Percentiles rank a stretch among this genome's conserved stretches.
Conservation (phyloP, 2,329 filamentous ascomycete species). For the Sclerotinia trifoliorum region DNA sequence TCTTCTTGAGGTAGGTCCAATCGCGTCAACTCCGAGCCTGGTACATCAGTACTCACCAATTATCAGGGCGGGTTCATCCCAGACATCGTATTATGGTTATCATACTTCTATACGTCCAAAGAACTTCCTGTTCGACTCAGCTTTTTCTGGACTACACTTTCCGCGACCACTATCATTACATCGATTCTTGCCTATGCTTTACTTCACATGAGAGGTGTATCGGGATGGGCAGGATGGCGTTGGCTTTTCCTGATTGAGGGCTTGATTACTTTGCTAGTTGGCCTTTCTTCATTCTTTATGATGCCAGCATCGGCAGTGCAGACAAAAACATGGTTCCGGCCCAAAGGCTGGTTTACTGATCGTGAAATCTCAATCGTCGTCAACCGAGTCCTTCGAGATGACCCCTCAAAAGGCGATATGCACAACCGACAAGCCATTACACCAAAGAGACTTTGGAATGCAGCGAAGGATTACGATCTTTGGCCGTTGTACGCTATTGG, state of each 20-base stretch:
- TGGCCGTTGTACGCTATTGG: slow-evolving; percentile 54
- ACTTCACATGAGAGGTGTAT: slow-evolving; percentile 49
- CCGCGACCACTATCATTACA: slow-evolving; percentile 32
- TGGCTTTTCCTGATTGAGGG: slow-evolving; percentile 59
- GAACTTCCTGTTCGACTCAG: slow-evolving; percentile 67
- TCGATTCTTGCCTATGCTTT: slow-evolving; percentile 60
- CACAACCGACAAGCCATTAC: slow-evolving; percentile 59
- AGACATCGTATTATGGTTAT: slow-evolving; percentile 64
- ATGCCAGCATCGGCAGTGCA: slow-evolving; percentile 62
- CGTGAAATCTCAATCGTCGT: slow-evolving; percentile 66
- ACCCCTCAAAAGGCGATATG: slow-evolving; percentile 52
- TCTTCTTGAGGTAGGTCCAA: slow-evolving; percentile 38
- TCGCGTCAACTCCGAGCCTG: slow-evolving; percentile 30
- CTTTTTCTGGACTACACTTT: slow-evolving; percentile 70
- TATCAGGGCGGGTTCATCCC: slow-evolving; percentile 59
- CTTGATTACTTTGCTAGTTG: slow-evolving; percentile 53
- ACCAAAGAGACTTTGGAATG: slow-evolving; percentile 49
- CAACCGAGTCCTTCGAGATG: slow-evolving; percentile 56
- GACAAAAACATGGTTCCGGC: slow-evolving; percentile 53
- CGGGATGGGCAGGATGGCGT: slow-evolving; percentile 54
- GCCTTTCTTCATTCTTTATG: slow-evolving; percentile 54
- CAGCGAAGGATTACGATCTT: slow-evolving; percentile 58
- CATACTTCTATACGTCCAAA: slow-evolving; percentile 71
- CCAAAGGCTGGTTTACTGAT: slow-evolving; percentile 62
- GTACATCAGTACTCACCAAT: neutral